Evolutionary conservation across 495 filamentous ascomycete species (phyloP).

Genomic region (Hypoxylon crocopeplum): DNA sequence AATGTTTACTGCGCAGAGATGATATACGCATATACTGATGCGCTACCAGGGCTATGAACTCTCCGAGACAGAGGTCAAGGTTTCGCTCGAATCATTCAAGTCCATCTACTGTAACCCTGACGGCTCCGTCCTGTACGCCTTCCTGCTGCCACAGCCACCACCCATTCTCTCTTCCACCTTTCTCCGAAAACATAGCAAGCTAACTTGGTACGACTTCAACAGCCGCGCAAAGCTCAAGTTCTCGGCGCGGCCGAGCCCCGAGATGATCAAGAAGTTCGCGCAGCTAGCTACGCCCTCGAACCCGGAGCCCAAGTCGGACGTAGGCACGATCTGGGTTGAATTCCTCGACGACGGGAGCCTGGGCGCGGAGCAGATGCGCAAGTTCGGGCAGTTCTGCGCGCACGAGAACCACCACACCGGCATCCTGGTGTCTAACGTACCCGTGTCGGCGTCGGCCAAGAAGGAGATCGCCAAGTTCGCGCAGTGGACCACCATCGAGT

Average conservation of each 20-base stretch:
- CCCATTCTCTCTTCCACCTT: background rate
- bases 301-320: slow-evolving; percentile 70
- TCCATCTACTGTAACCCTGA: slow-evolving; percentile 68
- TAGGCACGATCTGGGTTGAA: slow-evolving; percentile 92
- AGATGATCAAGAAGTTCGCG: slow-evolving; percentile 85
- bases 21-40: slow-evolving; percentile 18
- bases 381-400: slow-evolving; percentile 81
- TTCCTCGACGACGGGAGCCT: slow-evolving; percentile 76
- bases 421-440: slow-evolving; percentile 82
- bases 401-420: slow-evolving; percentile 83
- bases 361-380: slow-evolving; percentile 89
- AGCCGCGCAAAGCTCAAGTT: slow-evolving; percentile 87
- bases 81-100: slow-evolving; percentile 79
- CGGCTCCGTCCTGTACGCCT: slow-evolving; percentile 73
- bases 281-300: slow-evolving; percentile 66
- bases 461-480: slow-evolving; percentile 77
- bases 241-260: slow-evolving; percentile 78
- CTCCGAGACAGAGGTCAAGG: slow-evolving; percentile 83
- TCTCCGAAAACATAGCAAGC: slow-evolving; percentile 20
- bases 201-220: slow-evolving; percentile 34
- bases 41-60: slow-evolving; percentile 85
- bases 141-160: slow-evolving; percentile 1
- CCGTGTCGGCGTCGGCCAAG: slow-evolving; percentile 82
- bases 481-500: slow-evolving; percentile 80
- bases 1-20: background rate